Conservation (phyloP, 1,284 basidiomycete genomes). For the Ustilago xerochloae region DNA sequence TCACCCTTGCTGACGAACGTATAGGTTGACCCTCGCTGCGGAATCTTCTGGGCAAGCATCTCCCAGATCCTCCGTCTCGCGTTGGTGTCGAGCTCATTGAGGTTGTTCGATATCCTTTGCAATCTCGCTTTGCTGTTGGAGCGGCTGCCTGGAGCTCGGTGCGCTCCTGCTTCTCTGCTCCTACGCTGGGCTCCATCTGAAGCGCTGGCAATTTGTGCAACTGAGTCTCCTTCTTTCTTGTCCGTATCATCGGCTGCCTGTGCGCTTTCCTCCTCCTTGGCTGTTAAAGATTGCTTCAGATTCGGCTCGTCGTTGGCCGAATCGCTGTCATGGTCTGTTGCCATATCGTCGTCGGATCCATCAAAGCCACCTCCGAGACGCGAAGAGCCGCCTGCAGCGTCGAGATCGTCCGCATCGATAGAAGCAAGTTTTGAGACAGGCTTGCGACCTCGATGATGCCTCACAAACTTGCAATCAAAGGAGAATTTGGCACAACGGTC, state of each 20-base stretch:
- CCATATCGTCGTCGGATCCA: constrained; percentile 28
- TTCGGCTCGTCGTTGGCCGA: constrained; percentile 15
- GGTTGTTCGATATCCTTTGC: constrained; percentile 13
- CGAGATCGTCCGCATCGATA: constrained; percentile 29
- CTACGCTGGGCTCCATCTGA: constrained; percentile 10
- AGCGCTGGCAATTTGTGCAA: neutral
- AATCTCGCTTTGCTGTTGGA: constrained; percentile 33
- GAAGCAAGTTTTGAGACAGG: constrained; percentile 44
- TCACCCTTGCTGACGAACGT: constrained; percentile 51
- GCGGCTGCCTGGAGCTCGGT: constrained; percentile 7
- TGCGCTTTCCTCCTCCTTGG: neutral
- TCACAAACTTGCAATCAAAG: constrained; percentile 45
- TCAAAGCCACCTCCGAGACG: constrained; percentile 11
- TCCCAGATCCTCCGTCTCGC: constrained; percentile 48
- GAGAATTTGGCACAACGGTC: constrained; percentile 45
- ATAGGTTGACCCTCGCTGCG: constrained; percentile 49
- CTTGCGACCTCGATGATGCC: constrained; percentile 42
- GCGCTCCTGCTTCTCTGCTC: constrained; percentile 10
- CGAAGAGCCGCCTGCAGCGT: constrained; percentile 6
- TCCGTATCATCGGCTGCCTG: neutral
- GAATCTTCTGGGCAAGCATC: constrained; percentile 46
- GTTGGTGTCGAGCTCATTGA: constrained; percentile 40
- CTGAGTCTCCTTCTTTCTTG: constrained; percentile 2
- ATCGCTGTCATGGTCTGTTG: constrained; percentile 23
- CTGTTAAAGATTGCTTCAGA: neutral